Base-by-base conservation (phyloP, 2,329 filamentous ascomycete species). In the Calcarisporium arbuscula region DNA sequence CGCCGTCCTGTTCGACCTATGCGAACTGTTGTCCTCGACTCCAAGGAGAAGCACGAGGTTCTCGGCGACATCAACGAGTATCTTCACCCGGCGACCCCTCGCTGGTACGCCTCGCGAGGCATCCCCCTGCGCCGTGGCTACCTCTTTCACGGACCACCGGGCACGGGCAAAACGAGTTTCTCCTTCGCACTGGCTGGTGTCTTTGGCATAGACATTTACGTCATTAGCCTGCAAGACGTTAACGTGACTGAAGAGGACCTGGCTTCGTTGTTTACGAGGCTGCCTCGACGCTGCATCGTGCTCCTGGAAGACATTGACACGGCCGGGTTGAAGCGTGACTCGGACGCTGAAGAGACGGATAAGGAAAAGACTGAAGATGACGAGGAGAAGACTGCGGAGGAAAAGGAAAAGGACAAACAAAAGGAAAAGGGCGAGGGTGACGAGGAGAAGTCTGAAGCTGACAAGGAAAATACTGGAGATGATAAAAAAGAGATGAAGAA, bases 71-170 rank as follows among this genome's bases (percentile, higher is more conserved):
- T 90, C 49, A 84, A 85, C 45, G 83, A 88, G 47, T 90, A 86
- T 43, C 65, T 92, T 0, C 76, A 86, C 35, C 82, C 84, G 0
- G 63, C 68, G 1, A 85, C 78, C 1, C 74, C 77, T 2, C 67
- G 70, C 8, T 90, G 83, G 82, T 90, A 90, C 49, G 76, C 82
- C 0, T 77, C 77, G 30, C 68, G 82, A 3, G 85, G 85, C 1
- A 85, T 90, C 19, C 84, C 84, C 0, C 78, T 89, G 34, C 70
- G 85, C 1, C 63, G 85, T 19, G 86, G 85, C 0, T 90, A 89
- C 48, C 68, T 90, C 0, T 85, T 90, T 44, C 71, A 86, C 46
- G 85, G 85, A 0, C 82, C 82, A 0, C 82, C 82, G 0, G 82
- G 83, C 0, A 85, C 80, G 0, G 82, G 83, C 15, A 88, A 87